Percentiles rank a stretch among this genome's conserved stretches.
Conservation (phyloP, 1,284 basidiomycete genomes). For the Ganoderma boninense region DNA sequence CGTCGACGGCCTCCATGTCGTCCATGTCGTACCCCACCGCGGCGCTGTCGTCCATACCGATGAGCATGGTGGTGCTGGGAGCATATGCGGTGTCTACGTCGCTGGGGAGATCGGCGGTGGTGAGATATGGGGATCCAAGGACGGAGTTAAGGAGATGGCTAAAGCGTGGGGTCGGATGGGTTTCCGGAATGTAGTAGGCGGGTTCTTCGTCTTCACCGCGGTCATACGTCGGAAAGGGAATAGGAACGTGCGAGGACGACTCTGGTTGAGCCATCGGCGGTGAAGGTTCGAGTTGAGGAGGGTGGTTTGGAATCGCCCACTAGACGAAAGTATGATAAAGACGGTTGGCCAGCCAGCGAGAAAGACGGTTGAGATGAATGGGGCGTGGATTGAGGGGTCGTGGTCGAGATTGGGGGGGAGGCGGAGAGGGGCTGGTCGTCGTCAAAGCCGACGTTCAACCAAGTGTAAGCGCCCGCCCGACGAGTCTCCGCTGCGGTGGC, state of each 20-base stretch:
- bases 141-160: slow-evolving; percentile 41
- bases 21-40: slow-evolving; percentile 16
- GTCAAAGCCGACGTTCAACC: slow-evolving; percentile 5
- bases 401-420: not conserved
- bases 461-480: not conserved
- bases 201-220: slow-evolving; percentile 17
- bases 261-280: not conserved
- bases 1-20: slow-evolving; percentile 55
- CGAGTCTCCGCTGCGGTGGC: not conserved
- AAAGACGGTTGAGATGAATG: not conserved
- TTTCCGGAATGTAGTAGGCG: not conserved
- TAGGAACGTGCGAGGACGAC: slow-evolving; percentile 11
- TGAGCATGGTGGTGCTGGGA: slow-evolving; percentile 23
- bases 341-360: not conserved
- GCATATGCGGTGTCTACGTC: slow-evolving; percentile 29
- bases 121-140: slow-evolving; percentile 45
- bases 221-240: slow-evolving; percentile 25
- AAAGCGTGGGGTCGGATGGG: slow-evolving; percentile 35
- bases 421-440: slow-evolving; percentile 1
- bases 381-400: not conserved
- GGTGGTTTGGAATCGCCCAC: not conserved
- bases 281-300: not conserved
- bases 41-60: slow-evolving; percentile 24
- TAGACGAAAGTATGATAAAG: not conserved
- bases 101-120: slow-evolving; percentile 41